These are phyloP conservation scores for Podila horticola DNA, from an alignment of 192 early-diverging fungal genomes.

Conservation along the genomic window DNA sequence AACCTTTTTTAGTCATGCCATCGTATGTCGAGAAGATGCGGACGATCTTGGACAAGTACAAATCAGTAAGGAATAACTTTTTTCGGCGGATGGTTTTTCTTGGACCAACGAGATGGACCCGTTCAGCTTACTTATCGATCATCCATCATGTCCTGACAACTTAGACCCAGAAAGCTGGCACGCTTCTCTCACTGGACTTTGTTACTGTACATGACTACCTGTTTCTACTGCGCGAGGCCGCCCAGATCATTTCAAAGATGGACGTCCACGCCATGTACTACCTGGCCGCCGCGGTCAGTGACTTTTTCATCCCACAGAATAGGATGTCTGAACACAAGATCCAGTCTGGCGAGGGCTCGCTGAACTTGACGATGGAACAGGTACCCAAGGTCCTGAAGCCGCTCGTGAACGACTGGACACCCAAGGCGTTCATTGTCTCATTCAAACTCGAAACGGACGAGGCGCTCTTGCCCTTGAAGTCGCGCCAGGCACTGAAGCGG, in stretches of 20 bases:
- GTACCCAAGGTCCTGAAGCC: constrained; percentile 97
- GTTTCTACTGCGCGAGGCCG: constrained; percentile 84
- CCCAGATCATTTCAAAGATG: constrained; percentile 72
- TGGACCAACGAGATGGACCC: neutral
- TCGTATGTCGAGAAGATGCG: constrained; percentile 77
- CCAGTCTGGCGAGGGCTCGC: constrained; percentile 87
- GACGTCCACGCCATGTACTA: constrained; percentile 89
- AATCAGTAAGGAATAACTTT: constrained; percentile 53
- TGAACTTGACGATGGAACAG: constrained; percentile 91
- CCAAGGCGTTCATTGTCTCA: constrained; percentile 91
- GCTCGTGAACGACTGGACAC: constrained; percentile 93
- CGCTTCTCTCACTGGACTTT: constrained; percentile 86
- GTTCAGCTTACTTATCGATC: too few relatives aligned
- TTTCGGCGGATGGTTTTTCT: too few relatives aligned
- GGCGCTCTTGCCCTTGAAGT: constrained; percentile 81
- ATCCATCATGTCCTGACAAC: too few relatives aligned
- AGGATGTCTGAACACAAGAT: constrained; percentile 98
- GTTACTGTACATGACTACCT: constrained; percentile 94
- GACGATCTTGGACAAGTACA: constrained; percentile 70
- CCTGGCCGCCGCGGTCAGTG: constrained; percentile 96
- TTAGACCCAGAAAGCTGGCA: constrained; percentile 65
- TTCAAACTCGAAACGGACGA: constrained; percentile 98
- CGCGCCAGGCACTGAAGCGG: constrained; percentile 75
- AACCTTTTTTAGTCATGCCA: constrained; percentile 61
- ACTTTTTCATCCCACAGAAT: constrained; percentile 96